Evolutionary conservation across 306 rosid genomes (phyloP).

Genomic region (Acacia acuminata): DNA sequence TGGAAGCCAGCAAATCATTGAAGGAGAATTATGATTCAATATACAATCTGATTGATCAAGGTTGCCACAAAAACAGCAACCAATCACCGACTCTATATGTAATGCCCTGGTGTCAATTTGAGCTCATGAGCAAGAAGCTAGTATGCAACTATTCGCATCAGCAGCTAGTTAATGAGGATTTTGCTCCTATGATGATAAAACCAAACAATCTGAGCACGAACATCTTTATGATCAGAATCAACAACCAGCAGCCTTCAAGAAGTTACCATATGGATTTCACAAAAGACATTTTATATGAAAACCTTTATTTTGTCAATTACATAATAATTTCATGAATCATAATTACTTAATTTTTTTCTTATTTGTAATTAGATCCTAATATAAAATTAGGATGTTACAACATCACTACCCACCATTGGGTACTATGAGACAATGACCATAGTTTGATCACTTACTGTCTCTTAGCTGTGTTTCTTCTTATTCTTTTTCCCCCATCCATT

Average conservation of each 20-base stretch:
- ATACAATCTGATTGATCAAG: slow-evolving; percentile 20
- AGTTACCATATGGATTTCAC: slow-evolving; percentile 77
- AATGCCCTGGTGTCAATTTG: slow-evolving; percentile 21
- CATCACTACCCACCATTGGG: too few relatives aligned
- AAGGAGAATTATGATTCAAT: slow-evolving; percentile 17
- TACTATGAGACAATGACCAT: too few relatives aligned
- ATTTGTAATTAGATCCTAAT: too few relatives aligned
- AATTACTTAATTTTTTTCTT: too few relatives aligned
- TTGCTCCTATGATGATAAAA: neutral
- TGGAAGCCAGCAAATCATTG: slow-evolving; percentile 17
- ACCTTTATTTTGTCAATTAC: too few relatives aligned
- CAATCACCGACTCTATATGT: slow-evolving; percentile 6
- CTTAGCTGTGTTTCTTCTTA: too few relatives aligned
- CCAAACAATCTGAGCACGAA: neutral
- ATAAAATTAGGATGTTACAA: too few relatives aligned
- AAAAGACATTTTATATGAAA: too few relatives aligned
- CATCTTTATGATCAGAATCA: slow-evolving; percentile 31
- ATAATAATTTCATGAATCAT: too few relatives aligned
- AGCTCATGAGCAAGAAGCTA: slow-evolving; percentile 27
- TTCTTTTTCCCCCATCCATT: too few relatives aligned
- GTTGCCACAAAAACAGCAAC: slow-evolving; percentile 8
- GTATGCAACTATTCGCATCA: slow-evolving; percentile 25
- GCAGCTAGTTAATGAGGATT: neutral
- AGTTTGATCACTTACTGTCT: too few relatives aligned
- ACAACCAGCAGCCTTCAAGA: slow-evolving; percentile 73